Evolutionary conservation across 192 early-diverging fungal genomes (phyloP), one percentile per base, ranked within the genome.

Genomic region (Rhizophagus prolifer): DNA sequence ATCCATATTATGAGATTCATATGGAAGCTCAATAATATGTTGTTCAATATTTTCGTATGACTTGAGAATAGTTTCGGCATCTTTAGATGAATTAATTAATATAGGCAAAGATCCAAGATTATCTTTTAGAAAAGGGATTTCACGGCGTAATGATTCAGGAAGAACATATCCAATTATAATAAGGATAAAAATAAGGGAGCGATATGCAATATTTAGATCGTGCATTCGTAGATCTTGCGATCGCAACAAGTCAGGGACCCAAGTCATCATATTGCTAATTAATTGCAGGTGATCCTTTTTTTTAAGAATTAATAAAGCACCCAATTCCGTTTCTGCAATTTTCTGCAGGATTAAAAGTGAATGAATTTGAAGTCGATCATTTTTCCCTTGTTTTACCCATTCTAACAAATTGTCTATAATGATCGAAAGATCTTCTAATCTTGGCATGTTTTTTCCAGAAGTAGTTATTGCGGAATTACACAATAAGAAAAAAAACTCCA

Each of bases 401-500:
- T 66, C 63, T 25, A 76, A 46, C 16, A 76, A 50, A 28, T 16
- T 50, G 13, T 76, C 63, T 31, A 76, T 44, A 50, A 76, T 76
- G 9, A 31, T 12, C 5, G 62, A 64, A 9, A 76, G 38, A 6
- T 76, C 74, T 26, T 76, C 36, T 31, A 76, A n/a, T n/a, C 23
- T 19, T 19, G 30, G 61, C 23, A 76, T 64, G 16, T 28, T 65
- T 38, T 9, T 47, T 31, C n/a, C 25, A 1, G 34, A 41, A 30
- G 14, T 13, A 26, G 62, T 28, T 28, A 76, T 66, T 34, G 74
- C 25, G 54, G 64, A 12, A 76, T 76, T 54, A 21, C 74, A 76
- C 19, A 76, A 28, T n/a, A 38, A 63, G 44, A 50, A 76, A 25
- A 76, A 50, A 54, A 79, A 64, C 34, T 79, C 78, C 78, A 79